Conservation (phyloP, 306 rosid genomes). For the Begonia loranthoides region DNA sequence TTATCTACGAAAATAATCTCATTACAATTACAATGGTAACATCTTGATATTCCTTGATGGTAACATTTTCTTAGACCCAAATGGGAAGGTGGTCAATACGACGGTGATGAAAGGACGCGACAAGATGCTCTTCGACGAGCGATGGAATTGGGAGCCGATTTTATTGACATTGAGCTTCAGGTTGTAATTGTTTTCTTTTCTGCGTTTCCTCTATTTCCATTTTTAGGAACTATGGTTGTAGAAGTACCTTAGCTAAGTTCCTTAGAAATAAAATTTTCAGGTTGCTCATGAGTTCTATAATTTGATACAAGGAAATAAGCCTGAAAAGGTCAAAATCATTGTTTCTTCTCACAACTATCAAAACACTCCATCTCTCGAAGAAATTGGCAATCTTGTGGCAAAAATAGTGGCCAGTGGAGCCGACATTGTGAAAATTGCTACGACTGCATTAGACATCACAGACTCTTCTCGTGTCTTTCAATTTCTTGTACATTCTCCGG, state of each 20-base stretch:
- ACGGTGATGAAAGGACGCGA: conserved; percentile 1
- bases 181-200: conserved; percentile 1
- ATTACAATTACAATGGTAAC: too few species aligned
- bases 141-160: conserved; percentile 1
- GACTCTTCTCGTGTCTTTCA: background rate
- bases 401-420: background rate
- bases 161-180: conserved; percentile 3
- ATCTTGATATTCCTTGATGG: too few species aligned
- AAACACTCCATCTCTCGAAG: background rate
- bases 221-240: too few species aligned
- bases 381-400: background rate
- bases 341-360: conserved; percentile 2
- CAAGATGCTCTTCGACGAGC: conserved; percentile 5
- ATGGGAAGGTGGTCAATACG: conserved; percentile 5
- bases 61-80: background rate
- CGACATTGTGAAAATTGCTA: background rate
- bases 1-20: too few species aligned
- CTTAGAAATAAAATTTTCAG: background rate
- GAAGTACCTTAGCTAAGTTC: too few species aligned
- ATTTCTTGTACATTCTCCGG: background rate
- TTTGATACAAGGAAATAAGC: background rate
- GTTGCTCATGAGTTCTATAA: background rate
- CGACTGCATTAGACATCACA: background rate
- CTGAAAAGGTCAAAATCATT: background rate
- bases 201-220: too few species aligned